Base-by-base conservation (phyloP, 345 rosid species). In the Gossypium thurberi region DNA sequence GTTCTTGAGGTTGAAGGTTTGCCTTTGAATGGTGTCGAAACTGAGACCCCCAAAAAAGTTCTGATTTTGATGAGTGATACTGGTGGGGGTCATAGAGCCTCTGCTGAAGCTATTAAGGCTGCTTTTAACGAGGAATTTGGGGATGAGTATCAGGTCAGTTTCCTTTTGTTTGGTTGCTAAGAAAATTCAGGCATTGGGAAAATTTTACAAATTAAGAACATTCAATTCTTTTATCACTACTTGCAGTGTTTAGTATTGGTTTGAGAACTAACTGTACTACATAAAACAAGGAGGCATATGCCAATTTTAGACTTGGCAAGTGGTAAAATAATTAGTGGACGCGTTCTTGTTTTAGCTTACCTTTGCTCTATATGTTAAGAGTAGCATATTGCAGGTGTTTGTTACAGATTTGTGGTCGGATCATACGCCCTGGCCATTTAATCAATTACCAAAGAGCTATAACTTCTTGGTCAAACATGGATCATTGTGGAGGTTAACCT, bases 401-500 rank as follows among this genome's bases (percentile, higher is more conserved):
- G 83, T 96, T 72, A 91, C 98, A 59, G 99, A 96, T 85, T 86
- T 96, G 70, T 95, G 98, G 99, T 76, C 99, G 33, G 99, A 93
- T 75, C 99, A 96, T 78, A 93, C 98, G 0, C 99, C 99, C 40
- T 96, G 99, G 99, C 99, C 99, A 2, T 96, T 96, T 77, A 93
- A 96, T 82, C 99, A 96, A 79, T 83, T 96, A 72, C 99, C 99
- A 5, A 87, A 91, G 72, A 96, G 97, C 85, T 96, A 96, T 75
- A 96, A 89, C 77, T 96, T 96, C 86, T 81, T 96, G 82, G 98
- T 96, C 53, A 96, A 96, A 71, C 98, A 96, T 61, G 95, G 95
- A 67, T 78, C 97, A 18, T 75, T 96, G 51, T 96, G 99, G 98
- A 91, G 83, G 71, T 85, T 96, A 89, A 83, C 98, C 26, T 93